Conservation (phyloP, 306 rosid species). For the Cicer chorassanicum region DNA sequence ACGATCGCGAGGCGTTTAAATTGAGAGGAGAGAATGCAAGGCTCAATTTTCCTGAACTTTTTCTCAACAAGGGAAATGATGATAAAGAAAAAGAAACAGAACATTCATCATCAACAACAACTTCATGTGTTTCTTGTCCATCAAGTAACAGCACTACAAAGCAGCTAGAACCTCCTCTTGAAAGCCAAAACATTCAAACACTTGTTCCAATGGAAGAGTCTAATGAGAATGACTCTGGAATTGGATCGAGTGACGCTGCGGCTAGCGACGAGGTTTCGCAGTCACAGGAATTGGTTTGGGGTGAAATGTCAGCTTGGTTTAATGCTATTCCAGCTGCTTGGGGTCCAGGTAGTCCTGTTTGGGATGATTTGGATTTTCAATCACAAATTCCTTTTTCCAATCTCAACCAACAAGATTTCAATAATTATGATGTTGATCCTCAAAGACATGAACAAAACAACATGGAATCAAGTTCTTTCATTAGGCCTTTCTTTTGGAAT, state of each 20-base stretch:
- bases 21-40: conserved; percentile 93
- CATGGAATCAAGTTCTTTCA: conserved; percentile 48
- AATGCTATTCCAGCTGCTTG: conserved; percentile 85
- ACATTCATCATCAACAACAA: conserved; percentile 23
- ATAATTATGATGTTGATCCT: conserved; percentile 33
- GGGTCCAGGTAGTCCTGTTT: conserved; percentile 95
- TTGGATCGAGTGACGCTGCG: conserved; percentile 56
- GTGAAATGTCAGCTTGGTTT: conserved; percentile 88
- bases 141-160: conserved; percentile 30
- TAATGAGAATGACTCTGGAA: conserved; percentile 57
- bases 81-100: not conserved
- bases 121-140: conserved; percentile 48
- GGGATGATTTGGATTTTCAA: conserved; percentile 88
- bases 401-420: conserved; percentile 49
- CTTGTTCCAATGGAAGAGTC: conserved; percentile 44
- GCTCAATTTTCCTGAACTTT: conserved; percentile 87
- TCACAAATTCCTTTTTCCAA: conserved; percentile 57
- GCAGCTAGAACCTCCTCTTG: conserved; percentile 42
- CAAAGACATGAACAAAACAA: conserved; percentile 45
- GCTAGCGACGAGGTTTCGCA: conserved; percentile 52
- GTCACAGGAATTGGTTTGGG: conserved; percentile 80
- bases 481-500: conserved; percentile 62
- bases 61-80: conserved; percentile 60
- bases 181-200: not conserved
- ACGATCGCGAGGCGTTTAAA: conserved; percentile 92